These are phyloP conservation scores for Agaricus sinodeliciosus DNA, from an alignment of 768 basidiomycete genomes.

Conservation along the genomic window DNA sequence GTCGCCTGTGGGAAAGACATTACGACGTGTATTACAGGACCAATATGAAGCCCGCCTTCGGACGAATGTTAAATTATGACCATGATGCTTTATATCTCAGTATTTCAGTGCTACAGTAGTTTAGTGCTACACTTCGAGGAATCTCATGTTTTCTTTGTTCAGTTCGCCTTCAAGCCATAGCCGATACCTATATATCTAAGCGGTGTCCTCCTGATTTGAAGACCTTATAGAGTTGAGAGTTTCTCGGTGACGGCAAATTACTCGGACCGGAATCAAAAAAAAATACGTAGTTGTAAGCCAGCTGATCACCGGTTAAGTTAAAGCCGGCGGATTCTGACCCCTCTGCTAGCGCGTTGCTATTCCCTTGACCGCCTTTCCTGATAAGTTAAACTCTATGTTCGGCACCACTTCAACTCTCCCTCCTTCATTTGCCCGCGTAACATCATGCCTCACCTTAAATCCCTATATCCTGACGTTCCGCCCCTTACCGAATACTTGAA, in stretches of 20 bases:
- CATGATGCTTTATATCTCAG: not conserved
- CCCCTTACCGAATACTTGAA: constrained; percentile 47
- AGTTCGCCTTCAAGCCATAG: no score
- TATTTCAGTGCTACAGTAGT: no score
- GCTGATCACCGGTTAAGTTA: not conserved
- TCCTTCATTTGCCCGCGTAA: not conserved
- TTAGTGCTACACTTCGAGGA: no score
- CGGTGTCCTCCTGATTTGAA: no score
- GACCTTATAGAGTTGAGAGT: no score
- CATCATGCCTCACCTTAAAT: constrained; percentile 46
- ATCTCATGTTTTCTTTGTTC: no score
- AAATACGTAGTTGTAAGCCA: not conserved
- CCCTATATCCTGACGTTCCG: constrained; percentile 41
- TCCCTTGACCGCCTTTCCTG: not conserved
- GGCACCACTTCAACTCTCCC: not conserved
- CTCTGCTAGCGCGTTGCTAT: not conserved
- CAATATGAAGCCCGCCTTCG: constrained; percentile 33
- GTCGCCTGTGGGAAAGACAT: constrained; percentile 63
- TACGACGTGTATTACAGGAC: constrained; percentile 57
- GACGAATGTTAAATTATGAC: not conserved
- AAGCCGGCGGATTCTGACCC: not conserved
- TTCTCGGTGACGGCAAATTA: no score
- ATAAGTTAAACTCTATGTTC: not conserved
- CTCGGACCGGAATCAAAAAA: not conserved
- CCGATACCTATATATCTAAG: no score